Evolutionary conservation across 2,329 filamentous ascomycete species (phyloP).

Genomic region (Colletotrichum gloeosporioides): DNA sequence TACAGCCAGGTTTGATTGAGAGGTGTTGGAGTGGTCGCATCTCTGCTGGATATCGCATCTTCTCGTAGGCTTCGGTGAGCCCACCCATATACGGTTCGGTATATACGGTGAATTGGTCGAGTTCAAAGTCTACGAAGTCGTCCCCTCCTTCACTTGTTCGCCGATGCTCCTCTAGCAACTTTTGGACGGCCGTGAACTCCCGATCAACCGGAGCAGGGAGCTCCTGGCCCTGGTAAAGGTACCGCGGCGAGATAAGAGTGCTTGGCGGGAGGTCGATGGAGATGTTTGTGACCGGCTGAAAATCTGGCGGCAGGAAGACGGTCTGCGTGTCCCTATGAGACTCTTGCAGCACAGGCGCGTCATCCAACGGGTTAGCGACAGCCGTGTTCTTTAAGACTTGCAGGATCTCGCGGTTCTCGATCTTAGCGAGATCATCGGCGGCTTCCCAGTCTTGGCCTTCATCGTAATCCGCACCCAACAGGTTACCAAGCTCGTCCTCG

Average conservation of each 20-base stretch:
- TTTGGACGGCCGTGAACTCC: slow-evolving; percentile 37
- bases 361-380: not conserved
- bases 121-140: slow-evolving; percentile 51
- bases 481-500: not conserved
- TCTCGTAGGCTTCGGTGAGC: not conserved
- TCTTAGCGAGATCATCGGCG: not conserved
- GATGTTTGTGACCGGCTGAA: not conserved
- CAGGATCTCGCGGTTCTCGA: not conserved
- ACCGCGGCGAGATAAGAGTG: not conserved
- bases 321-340: not conserved
- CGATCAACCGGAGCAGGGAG: slow-evolving; percentile 25
- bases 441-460: not conserved
- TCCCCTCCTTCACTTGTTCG: slow-evolving; percentile 22
- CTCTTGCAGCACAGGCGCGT: not conserved
- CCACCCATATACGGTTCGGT: slow-evolving; percentile 35
- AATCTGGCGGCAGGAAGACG: not conserved
- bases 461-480: not conserved
- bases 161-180: slow-evolving; percentile 29
- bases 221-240: slow-evolving; percentile 27
- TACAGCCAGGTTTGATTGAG: slow-evolving; percentile 35
- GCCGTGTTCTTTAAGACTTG: not conserved
- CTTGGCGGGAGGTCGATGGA: slow-evolving; percentile 4
- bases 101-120: slow-evolving; percentile 67
- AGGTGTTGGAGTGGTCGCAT: slow-evolving; percentile 62
- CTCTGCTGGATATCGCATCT: slow-evolving; percentile 40